phyloP scores from a whole-genome alignment of 805 yeast genomes.

The Wickerhamomyces subpelliculosus region DNA sequence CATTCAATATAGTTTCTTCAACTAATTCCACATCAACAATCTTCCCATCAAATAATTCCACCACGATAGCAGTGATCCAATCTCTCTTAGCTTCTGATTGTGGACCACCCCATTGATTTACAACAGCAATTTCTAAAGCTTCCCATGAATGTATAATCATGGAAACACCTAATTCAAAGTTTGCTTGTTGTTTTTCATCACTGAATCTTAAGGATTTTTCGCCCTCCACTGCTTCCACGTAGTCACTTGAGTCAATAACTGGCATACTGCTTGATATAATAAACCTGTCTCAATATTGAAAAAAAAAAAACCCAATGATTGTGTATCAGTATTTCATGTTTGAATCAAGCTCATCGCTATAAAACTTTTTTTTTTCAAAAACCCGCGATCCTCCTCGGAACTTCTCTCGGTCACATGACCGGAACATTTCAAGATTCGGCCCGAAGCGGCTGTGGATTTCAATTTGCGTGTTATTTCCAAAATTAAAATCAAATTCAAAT shows the following conservation, averaged over 20 bases:
- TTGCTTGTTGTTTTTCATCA: conserved; percentile 67
- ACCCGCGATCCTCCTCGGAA: no score
- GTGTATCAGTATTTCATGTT: no score
- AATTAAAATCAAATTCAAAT: no score
- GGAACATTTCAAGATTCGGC: no score
- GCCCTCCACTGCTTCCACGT: conserved; percentile 45
- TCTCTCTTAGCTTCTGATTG: conserved; percentile 87
- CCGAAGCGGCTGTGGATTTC: no score
- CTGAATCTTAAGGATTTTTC: conserved; percentile 31
- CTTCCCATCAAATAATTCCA: conserved; percentile 65
- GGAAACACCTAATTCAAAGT: conserved; percentile 88
- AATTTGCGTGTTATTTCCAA: no score
- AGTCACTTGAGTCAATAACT: conserved; percentile 36
- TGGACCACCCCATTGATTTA: conserved; percentile 93
- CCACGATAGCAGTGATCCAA: conserved; percentile 81
- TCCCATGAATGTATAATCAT: conserved; percentile 93
- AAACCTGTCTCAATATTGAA: no score
- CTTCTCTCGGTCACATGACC: neutral
- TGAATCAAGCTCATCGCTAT: no score
- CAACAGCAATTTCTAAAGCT: conserved; percentile 81
- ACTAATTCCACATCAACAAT: conserved; percentile 71
- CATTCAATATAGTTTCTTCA: conserved; percentile 79
- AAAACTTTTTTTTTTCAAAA: no score
- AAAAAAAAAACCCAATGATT: no score
- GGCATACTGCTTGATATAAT: neutral